Conservation (phyloP, 371 early-diverging fungal genomes). For the Circinella umbellata region DNA sequence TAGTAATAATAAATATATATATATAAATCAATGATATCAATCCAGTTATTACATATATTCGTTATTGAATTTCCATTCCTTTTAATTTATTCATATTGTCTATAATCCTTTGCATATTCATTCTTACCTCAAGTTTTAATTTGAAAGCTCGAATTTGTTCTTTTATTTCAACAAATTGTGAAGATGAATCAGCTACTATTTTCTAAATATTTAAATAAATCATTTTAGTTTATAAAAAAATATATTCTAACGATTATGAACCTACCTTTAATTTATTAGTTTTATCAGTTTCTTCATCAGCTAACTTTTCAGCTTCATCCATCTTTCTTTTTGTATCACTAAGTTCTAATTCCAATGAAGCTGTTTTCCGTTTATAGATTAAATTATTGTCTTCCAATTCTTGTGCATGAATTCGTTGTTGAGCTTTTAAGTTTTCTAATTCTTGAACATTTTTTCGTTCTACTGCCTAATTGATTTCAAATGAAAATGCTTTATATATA, state of each 20-base stretch:
- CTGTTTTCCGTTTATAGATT: slow-evolving; percentile 29
- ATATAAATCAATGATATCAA: not conserved
- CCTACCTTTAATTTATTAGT: slow-evolving; percentile 8
- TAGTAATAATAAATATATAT: not conserved
- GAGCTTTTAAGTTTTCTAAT: slow-evolving; percentile 31
- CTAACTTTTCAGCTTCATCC: slow-evolving; percentile 5
- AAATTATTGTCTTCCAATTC: slow-evolving; percentile 38
- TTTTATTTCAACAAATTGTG: slow-evolving; percentile 16
- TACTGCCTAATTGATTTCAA: slow-evolving; percentile 11
- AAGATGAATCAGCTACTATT: slow-evolving; percentile 12
- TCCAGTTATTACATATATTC: not conserved
- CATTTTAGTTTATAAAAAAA: no score
- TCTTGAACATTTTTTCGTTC: slow-evolving; percentile 29
- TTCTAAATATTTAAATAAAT: not conserved
- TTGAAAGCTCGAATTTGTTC: slow-evolving; percentile 15
- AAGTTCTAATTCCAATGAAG: slow-evolving; percentile 33
- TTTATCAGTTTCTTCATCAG: slow-evolving; percentile 23
- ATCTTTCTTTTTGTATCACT: slow-evolving; percentile 23
- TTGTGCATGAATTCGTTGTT: slow-evolving; percentile 40
- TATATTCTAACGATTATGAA: no score
- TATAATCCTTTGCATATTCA: no score
- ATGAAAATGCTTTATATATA: not conserved
- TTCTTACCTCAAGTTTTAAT: slow-evolving; percentile 21
- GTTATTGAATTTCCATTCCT: not conserved
- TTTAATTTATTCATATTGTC: no score